phyloP scores from a whole-genome alignment of 2,329 filamentous ascomycete genomes.

The Neonectria ditissima region DNA sequence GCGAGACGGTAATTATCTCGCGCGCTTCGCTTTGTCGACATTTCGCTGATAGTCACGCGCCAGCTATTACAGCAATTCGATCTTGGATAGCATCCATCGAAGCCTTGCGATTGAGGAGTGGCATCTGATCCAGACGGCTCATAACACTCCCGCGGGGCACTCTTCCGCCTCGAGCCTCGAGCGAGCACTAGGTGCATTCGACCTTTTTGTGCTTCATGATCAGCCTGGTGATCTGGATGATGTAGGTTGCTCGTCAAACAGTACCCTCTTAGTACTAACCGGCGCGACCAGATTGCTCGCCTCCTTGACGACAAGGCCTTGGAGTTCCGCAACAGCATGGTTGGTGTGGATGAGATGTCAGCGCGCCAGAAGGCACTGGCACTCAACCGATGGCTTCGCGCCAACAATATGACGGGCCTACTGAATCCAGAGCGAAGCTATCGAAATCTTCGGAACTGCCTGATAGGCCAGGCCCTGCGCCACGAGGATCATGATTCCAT shows the following conservation, averaged over 20 bases:
- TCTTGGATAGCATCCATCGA: slow-evolving; percentile 84
- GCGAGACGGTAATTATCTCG: slow-evolving; percentile 69
- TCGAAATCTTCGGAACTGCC: slow-evolving; percentile 85
- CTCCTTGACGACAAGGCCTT: slow-evolving; percentile 73
- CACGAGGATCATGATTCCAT: slow-evolving; percentile 81
- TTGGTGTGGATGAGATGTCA: slow-evolving; percentile 66
- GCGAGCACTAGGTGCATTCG: slow-evolving; percentile 82
- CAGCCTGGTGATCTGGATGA: slow-evolving; percentile 79
- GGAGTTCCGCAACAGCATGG: slow-evolving; percentile 65
- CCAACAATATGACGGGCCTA: slow-evolving; percentile 77
- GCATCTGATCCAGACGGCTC: slow-evolving; percentile 57
- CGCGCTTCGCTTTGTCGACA: slow-evolving; percentile 45
- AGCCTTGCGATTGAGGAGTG: slow-evolving; percentile 83
- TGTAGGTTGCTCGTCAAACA: slow-evolving; percentile 56
- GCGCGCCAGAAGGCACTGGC: slow-evolving; percentile 75
- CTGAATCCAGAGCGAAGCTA: slow-evolving; percentile 75
- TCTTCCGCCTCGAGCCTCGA: slow-evolving; percentile 69
- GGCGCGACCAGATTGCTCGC: slow-evolving; percentile 63
- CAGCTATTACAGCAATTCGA: slow-evolving; percentile 80
- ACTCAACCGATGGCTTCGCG: slow-evolving; percentile 77
- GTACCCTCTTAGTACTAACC: slow-evolving; percentile 21
- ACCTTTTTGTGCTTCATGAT: slow-evolving; percentile 86
- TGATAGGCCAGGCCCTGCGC: slow-evolving; percentile 84
- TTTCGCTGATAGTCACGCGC: slow-evolving; percentile 10
- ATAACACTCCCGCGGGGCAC: slow-evolving; percentile 30